Percentiles rank a stretch among this genome's conserved stretches.
Conservation (phyloP, 306 rosid species). For the Glycyrrhiza uralensis region DNA sequence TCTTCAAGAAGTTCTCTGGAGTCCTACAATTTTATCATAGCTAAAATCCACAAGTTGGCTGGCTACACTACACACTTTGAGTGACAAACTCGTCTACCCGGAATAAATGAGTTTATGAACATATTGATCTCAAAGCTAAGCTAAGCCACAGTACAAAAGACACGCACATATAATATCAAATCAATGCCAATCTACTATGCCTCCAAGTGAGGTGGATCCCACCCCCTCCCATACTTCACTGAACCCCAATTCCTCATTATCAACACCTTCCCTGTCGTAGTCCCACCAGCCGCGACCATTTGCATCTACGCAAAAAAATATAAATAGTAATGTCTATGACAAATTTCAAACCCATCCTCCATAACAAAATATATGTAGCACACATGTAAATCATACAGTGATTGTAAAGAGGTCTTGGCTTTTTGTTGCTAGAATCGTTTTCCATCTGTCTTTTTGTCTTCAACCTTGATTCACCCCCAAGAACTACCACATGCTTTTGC, state of each 20-base stretch:
- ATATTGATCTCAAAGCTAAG: conserved; percentile 10
- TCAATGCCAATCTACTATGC: conserved; percentile 76
- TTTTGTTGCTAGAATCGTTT: conserved; percentile 35
- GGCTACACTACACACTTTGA: not conserved
- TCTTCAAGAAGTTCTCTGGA: too few relatives aligned
- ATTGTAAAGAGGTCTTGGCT: conserved; percentile 49
- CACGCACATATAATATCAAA: not conserved
- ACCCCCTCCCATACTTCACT: conserved; percentile 96
- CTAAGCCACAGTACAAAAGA: not conserved
- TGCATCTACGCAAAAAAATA: conserved; percentile 49
- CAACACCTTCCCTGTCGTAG: conserved; percentile 82
- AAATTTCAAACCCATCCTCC: not conserved
- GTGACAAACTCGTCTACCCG: not conserved
- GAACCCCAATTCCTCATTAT: conserved; percentile 69
- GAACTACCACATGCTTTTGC: conserved; percentile 47
- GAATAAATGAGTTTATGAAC: not conserved
- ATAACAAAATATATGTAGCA: not conserved
- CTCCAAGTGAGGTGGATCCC: conserved; percentile 90
- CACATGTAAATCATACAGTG: conserved; percentile 61
- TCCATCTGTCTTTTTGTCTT: conserved; percentile 38
- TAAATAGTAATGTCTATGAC: not conserved
- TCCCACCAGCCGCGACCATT: conserved; percentile 97
- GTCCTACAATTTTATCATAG: too few relatives aligned
- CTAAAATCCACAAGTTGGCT: too few relatives aligned
- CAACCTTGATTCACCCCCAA: conserved; percentile 62